phyloP scores from a whole-genome alignment of 495 filamentous ascomycete species.

The Lasiosphaeria ovina region DNA sequence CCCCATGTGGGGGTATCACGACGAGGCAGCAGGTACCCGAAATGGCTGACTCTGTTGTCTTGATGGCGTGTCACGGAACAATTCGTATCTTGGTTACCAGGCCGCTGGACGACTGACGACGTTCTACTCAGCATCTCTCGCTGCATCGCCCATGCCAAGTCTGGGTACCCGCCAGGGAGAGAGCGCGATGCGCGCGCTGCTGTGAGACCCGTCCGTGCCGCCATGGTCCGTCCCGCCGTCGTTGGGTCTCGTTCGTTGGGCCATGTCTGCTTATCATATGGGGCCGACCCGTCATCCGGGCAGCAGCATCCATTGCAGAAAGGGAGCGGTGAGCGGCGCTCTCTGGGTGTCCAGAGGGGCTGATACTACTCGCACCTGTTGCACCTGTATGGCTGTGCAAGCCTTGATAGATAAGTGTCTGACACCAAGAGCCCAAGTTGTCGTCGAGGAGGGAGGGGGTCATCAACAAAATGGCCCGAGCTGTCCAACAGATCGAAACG shows the following conservation, averaged over 20 bases:
- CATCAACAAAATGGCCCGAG: not conserved
- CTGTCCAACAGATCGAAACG: not conserved
- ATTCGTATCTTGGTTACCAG: no score
- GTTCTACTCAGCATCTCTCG: no score
- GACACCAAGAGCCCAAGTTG: no score
- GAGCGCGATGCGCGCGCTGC: not conserved
- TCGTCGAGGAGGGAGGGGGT: no score
- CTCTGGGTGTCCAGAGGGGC: no score
- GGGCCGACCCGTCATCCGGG: not conserved
- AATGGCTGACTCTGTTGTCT: no score
- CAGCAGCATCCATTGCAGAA: not conserved
- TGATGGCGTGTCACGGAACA: no score
- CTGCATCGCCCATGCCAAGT: not conserved
- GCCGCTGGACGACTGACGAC: no score
- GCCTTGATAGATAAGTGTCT: no score
- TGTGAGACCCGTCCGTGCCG: constrained; percentile 2
- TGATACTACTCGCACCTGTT: no score
- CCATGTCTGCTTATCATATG: not conserved
- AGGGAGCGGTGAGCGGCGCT: not conserved
- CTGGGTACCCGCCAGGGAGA: not conserved
- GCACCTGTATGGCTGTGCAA: no score
- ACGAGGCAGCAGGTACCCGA: constrained; percentile 14
- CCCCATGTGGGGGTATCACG: constrained; percentile 10
- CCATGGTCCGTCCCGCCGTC: not conserved
- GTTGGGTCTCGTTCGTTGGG: not conserved